A percentile compares a stretch with the other conserved stretches of the same genome.
Conservation (phyloP, 371 early-diverging fungal genomes). For the Mucor piriformis region DNA sequence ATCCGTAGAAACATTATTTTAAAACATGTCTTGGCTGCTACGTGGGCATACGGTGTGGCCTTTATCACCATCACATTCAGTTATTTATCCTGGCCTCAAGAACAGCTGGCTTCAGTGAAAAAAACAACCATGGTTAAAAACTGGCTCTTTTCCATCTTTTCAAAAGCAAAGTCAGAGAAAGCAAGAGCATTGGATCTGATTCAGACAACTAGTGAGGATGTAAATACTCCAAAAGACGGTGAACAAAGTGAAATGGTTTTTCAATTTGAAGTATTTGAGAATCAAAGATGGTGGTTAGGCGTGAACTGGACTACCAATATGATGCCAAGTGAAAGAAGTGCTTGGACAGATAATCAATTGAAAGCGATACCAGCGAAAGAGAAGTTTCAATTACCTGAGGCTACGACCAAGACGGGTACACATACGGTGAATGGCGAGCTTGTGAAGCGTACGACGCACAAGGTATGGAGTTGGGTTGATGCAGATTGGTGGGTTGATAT, state of each 20-base stretch:
- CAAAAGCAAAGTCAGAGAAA: constrained; percentile 23
- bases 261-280: constrained; percentile 52
- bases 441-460: constrained; percentile 26
- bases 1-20: constrained; percentile 26
- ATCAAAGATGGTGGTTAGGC: constrained; percentile 57
- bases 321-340: constrained; percentile 47
- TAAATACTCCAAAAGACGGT: constrained; percentile 19
- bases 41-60: constrained; percentile 45
- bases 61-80: background rate
- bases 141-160: background rate
- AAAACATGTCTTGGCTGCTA: constrained; percentile 20
- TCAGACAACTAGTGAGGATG: too few relatives aligned
- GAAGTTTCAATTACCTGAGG: constrained; percentile 36
- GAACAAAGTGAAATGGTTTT: constrained; percentile 45
- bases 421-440: constrained; percentile 5
- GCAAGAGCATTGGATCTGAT: constrained; percentile 18
- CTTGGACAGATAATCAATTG: constrained; percentile 46
- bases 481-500: constrained; percentile 58
- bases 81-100: background rate
- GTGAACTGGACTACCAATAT: constrained; percentile 52
- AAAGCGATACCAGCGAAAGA: constrained; percentile 41
- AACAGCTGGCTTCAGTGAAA: background rate
- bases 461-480: constrained; percentile 50
- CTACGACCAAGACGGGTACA: constrained; percentile 13
- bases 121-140: background rate